Evolutionary conservation across 345 rosid genomes (phyloP), one percentile per base, ranked within the genome.

Genomic region (Passiflora organensis): DNA sequence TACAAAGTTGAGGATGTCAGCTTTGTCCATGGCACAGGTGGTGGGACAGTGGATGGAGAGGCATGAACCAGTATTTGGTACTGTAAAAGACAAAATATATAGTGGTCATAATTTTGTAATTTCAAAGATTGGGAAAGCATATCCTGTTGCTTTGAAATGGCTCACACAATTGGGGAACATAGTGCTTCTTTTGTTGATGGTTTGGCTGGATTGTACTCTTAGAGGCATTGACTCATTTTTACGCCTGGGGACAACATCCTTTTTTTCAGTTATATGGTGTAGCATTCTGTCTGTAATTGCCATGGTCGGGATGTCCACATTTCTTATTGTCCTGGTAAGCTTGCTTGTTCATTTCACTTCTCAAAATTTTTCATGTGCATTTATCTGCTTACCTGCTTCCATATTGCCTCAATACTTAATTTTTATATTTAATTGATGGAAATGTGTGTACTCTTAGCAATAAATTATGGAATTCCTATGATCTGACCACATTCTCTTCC

Each of bases 231-330:
- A 81, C 72, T 93, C 96, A 56, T 84, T 93, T 67, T 64, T 86
- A 55, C 83, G 87, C 52, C 73, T 93, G 88, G 95, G 96, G 59
- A 89, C 94, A 14, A 66, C 89, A 28, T 86, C 95, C 5, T 80
- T 88, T 71, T 86, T 86, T 71, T 82, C 89, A 12, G 67, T 86
- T 64, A 63, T 93, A 62, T 93, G 96, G 99, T 89, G 95, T 72
- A 81, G 96, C 73, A 74, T 84, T 58, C 72, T 93, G 66, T 86
- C 99, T 43, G 71, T 72, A 36, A 69, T 86, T 69, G 82, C 87
- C 15, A 83, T 89, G 96, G 78, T 70, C 39, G 99, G 99, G 64
- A 61, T 80, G 58, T 48, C 69, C 71, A 93, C 80, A 70, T 86
- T 89, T 71, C 70, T 86, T 48, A 25, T 86, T 69, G 64, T 77